Base-by-base conservation (phyloP, 1,284 basidiomycete species). In the Ustilago tritici region DNA sequence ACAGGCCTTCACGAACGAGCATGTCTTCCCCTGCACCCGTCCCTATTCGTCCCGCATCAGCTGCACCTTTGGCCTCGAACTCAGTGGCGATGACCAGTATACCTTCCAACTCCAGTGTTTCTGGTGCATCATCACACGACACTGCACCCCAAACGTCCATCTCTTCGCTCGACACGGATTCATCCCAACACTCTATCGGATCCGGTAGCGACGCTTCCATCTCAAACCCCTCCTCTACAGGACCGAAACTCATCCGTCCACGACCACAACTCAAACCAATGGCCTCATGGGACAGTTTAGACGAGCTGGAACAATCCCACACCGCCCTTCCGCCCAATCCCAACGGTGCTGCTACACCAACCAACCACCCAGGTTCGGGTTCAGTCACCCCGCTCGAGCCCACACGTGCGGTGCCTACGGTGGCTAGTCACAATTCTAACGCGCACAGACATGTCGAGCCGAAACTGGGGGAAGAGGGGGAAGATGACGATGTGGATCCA, bases 231-330 rank as follows among this genome's bases (percentile, higher is more conserved):
- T 19, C 43, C 6, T 58, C 62, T 1, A 31, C 43, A 11, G 65
- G 61, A 6, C 74, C 74, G 0, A 76, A 69, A 31, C 41, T 76
- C 9, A 49, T 76, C 1, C 62, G 74, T 8, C 74, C 74, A 0
- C 55, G 32, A 35, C 65, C 74, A 32, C 61, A 72, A 31, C 53
- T 76, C 49, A 76, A 72, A 36, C 35, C 61, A 4, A 76, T 71
- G 74, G 54, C 69, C 7, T 62, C 58, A 19, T 76, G 74, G 74
- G 69, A 76, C 38, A 76, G 74, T 38, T 34, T 76, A 4, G 74
- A 76, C 43, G 74, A 76, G 56, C 57, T 76, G 5, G 65, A 71
- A 50, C 63, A 70, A 43, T 32, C 50, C 28, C 72, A 70, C 50
- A 61, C 58, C 3, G n/a, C 38, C 5, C 40, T n/a, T 9, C 7